Evolutionary conservation across 805 yeast species (phyloP), one percentile per base, ranked within the genome.

Genomic region (Babjeviella inositovora): DNA sequence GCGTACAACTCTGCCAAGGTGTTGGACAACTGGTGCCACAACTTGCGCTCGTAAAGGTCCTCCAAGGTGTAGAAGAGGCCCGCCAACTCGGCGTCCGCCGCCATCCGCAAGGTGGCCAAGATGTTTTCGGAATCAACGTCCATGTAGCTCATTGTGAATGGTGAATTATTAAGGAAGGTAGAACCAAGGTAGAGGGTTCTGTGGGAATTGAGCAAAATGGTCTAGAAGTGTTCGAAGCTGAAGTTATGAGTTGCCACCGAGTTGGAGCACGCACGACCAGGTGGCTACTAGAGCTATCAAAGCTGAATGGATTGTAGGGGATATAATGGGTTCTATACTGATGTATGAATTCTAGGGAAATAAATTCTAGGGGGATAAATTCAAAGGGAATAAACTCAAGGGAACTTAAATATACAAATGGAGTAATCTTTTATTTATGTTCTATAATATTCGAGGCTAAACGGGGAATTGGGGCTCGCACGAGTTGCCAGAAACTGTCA

Each of bases 21-120:
- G 30, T 67, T 65, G 3, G 95, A 80, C 42, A 90, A 62, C 55
- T 90, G 97, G 52, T 76, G 92, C 96, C 96, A 90, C 43, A 87
- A 62, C 47, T 82, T 84, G 35, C 93, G 61, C 41, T 84, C 94
- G 50, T 81, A 77, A 27, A 59, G 57, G 37, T 82, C 94, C 41
- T 85, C 96, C 42, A 87, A 63, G 25, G 67, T 63, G 40, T 67
- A 72, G 36, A 76, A 62, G 6, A 59, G 45, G 14, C 70, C 64
- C 7, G 69, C 55, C 24, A 84, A 54, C 18, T 73, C 81, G 3
- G 65, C 53, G 28, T 75, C 80, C 4, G 71, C 57, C 38, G 72
- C 76, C 37, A 60, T 58, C 25, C 93, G 67, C 24, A 82, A 55
- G 4, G 70, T 60, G 13, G 67, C 62, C 34, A 74, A 55, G 5